Evolutionary conservation across 176 grass and related monocot species (phyloP), one percentile per base, ranked within the genome.

Genomic region (Echinochloa phyllopogon): DNA sequence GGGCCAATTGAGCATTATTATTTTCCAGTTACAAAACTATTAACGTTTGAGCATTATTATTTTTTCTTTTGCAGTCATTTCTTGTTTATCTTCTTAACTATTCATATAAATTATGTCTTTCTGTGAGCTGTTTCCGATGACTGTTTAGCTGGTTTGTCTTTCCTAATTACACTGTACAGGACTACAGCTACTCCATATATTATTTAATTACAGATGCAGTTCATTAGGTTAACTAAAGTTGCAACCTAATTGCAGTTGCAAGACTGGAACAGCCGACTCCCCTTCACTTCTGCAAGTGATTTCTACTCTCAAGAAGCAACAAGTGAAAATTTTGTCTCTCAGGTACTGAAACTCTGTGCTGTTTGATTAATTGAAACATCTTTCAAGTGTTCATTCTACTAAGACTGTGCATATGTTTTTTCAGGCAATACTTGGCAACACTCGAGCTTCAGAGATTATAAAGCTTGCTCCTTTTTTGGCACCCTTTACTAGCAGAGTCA

Each of bases 261-360:
- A 94, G 96, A 99, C 47, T 99, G 91, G 93, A 99, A 99, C 68
- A 96, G 64, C 79, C 84, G 96, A 92, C 90, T 89, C 59, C 88
- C 90, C 74, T 99, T 96, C 50, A 96, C 92, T 86, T 81, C 89
- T 8, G 72, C 92, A 79, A 95, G 78, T 77, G 93, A 96, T 77
- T 99, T 99, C 82, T 92, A 96, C 92, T 90, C 89, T 74, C 91
- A 94, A 92, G 93, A 99, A 92, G 93, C 96, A 80, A 94, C 84
- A 61, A 94, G 85, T 79, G 96, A 99, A 89, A 96, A 92, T 91
- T 99, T 99, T 91, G 84, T 99, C 55, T 96, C 96, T 85, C 96
- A 99, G 86, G 96, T 99, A 74, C 25, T 39, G 69, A 63, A 73
- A 36, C 62, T 81, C 39, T 40, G 12, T 77, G 49, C 63, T 91